A percentile compares a stretch with the other conserved stretches of the same genome.
Evolutionary conservation across 495 filamentous ascomycete genomes (phyloP).

Genomic region (Aspergillus wentii): DNA sequence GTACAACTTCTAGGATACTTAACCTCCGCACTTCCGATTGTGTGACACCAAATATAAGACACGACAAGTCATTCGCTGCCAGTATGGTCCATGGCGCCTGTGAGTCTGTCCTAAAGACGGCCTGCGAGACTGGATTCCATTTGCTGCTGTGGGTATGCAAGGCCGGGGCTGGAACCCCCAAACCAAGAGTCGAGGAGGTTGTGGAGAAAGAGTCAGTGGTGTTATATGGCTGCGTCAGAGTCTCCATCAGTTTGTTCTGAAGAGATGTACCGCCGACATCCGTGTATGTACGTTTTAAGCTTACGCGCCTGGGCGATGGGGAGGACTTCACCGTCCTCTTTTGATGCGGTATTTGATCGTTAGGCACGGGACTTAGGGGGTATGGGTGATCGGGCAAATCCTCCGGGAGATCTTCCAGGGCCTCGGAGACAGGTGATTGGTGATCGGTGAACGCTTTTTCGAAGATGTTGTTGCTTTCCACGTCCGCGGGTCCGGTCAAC

Average conservation of each 20-base stretch:
- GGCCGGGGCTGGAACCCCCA: constrained; percentile 39
- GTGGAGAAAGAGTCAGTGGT: constrained; percentile 43
- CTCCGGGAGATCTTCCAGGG: no score
- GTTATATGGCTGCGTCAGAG: constrained; percentile 77
- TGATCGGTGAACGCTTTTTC: constrained; percentile 64
- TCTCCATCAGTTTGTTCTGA: constrained; percentile 83
- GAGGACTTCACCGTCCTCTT: constrained; percentile 29
- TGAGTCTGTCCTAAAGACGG: constrained; percentile 91
- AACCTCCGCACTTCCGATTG: constrained; percentile 90
- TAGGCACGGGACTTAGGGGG: constrained; percentile 24
- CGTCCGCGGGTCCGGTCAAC: constrained; percentile 68
- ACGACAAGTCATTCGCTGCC: constrained; percentile 95
- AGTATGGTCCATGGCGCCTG: constrained; percentile 90
- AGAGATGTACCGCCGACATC: constrained; percentile 66
- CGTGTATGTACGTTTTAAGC: constrained; percentile 82
- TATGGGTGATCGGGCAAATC: constrained; percentile 16
- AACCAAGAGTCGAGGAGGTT: constrained; percentile 27
- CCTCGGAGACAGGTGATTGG: constrained; percentile 12
- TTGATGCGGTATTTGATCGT: constrained; percentile 28
- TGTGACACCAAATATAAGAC: constrained; percentile 91
- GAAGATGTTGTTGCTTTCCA: constrained; percentile 70
- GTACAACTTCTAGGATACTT: constrained; percentile 91
- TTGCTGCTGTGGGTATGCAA: constrained; percentile 83
- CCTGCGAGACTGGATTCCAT: constrained; percentile 87
- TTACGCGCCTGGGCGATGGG: constrained; percentile 56